Evolutionary conservation across 2,329 filamentous ascomycete species (phyloP), one percentile per base, ranked within the genome.

Genomic region (Knoxdaviesia proteae): DNA sequence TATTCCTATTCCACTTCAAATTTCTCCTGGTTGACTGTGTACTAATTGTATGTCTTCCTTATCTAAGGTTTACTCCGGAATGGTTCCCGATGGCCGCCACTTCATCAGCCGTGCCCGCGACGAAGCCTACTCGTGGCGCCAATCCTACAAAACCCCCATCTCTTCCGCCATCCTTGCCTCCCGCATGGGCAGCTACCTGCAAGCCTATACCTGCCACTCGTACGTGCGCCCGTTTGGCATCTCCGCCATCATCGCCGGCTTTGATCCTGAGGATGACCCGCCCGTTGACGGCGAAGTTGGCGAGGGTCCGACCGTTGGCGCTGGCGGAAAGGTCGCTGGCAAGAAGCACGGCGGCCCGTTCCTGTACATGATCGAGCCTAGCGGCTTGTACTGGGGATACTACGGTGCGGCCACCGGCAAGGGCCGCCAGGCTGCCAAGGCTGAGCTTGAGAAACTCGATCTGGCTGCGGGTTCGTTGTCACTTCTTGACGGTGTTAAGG

Each of bases 331-430:
- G 65, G 71, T 77, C 38, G 62, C 58, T 32, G 74, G 75, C 54
- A 77, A 76, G 54, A 80, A 75, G 59, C 77, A 86, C 58, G 90
- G 90, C 52, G 90, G 88, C 1, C 90, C 90, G 29, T 87, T 78
- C 48, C 74, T 98, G 47, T 98, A 94, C 71, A 98, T 98, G 90
- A 88, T 98, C 52, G 90, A 98, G 68, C 90, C 90, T 37, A 94
- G 86, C 55, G 90, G 90, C 44, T 65, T 88, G 51, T 96, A 94
- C 69, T 98, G 90, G 90, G 90, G 90, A 46, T 98, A 98, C 71
- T 94, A 94, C 61, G 90, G 90, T 52, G 90, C 90, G 36, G 90
- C 90, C 41, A 94, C 90, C 9, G 90, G 90, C 56, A 98, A 98
- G 65, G 90, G 90, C 48, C 74, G 90, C 53, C 90, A 98, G 66